These are phyloP conservation scores for Leccinum angustisporum DNA, from an alignment of 1,284 basidiomycete species.

Conservation along the genomic window DNA sequence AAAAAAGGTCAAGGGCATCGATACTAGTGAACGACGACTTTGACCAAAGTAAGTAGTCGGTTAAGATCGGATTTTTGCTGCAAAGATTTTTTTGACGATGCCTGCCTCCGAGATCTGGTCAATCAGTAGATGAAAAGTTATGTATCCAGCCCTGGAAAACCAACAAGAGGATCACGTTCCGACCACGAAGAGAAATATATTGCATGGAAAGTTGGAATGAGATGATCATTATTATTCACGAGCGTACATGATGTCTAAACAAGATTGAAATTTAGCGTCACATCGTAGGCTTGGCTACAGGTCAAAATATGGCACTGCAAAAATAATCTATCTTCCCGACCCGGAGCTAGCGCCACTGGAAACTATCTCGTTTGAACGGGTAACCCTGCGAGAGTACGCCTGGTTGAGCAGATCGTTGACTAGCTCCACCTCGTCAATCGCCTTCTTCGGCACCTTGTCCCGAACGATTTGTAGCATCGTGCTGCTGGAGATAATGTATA, in stretches of 20 bases:
- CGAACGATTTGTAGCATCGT: not conserved
- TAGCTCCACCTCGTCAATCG: slow-evolving; percentile 11
- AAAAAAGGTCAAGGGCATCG: no score
- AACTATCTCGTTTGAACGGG: not conserved
- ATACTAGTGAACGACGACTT: not conserved
- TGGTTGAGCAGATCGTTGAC: slow-evolving; percentile 1
- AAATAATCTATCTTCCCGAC: not conserved
- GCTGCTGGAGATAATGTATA: slow-evolving; percentile 12
- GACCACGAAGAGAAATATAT: not conserved
- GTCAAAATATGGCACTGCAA: not conserved
- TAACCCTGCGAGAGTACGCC: not conserved
- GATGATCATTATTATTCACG: not conserved
- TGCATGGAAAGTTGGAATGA: not conserved
- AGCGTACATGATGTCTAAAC: not conserved
- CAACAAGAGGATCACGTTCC: not conserved
- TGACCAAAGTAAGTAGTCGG: not conserved
- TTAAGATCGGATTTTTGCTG: not conserved
- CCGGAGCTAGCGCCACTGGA: not conserved
- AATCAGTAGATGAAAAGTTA: not conserved
- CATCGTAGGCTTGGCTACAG: not conserved
- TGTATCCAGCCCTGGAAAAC: not conserved
- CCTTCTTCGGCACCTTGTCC: slow-evolving; percentile 9
- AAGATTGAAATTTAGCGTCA: not conserved
- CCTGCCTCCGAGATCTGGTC: not conserved
- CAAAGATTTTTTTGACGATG: not conserved